Evolutionary conservation across 2,329 filamentous ascomycete genomes (phyloP).

Genomic region (Cordyceps tenuipes): DNA sequence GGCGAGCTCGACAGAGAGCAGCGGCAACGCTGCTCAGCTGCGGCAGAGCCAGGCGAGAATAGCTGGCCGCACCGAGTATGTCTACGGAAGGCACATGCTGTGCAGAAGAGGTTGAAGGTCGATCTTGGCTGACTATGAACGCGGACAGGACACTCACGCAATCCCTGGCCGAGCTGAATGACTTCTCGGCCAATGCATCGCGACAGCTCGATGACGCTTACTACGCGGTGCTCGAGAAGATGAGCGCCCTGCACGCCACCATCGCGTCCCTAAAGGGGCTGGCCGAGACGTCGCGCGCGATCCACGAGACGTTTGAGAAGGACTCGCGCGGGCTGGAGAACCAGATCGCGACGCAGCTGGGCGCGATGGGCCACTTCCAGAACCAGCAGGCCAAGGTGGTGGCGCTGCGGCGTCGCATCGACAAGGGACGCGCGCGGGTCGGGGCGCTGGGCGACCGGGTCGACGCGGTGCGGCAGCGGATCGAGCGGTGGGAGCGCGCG

Average conservation of each 20-base stretch:
- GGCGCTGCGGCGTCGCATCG: slow-evolving; percentile 52
- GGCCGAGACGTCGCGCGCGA: slow-evolving; percentile 49
- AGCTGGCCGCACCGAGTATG: slow-evolving; percentile 26
- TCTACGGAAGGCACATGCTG: background rate
- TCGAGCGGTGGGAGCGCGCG: slow-evolving; percentile 59
- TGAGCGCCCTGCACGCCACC: slow-evolving; percentile 54
- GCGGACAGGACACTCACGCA: slow-evolving; percentile 37
- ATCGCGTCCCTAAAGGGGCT: slow-evolving; percentile 59
- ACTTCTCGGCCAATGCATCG: slow-evolving; percentile 54
- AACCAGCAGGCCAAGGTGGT: slow-evolving; percentile 57
- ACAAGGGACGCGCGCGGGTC: slow-evolving; percentile 50
- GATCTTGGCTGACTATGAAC: background rate
- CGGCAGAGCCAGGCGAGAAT: slow-evolving; percentile 29
- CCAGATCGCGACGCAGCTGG: slow-evolving; percentile 54
- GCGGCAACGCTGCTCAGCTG: slow-evolving; percentile 28
- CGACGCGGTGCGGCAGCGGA: slow-evolving; percentile 51
- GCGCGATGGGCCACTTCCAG: slow-evolving; percentile 53
- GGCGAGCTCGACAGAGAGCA: slow-evolving; percentile 18
- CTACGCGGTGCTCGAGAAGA: slow-evolving; percentile 62
- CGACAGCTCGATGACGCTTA: slow-evolving; percentile 65
- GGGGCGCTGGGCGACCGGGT: slow-evolving; percentile 53
- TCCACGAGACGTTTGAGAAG: slow-evolving; percentile 49
- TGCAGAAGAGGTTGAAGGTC: background rate
- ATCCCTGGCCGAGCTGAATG: slow-evolving; percentile 45
- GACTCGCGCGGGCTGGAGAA: slow-evolving; percentile 51